phyloP scores from a whole-genome alignment of 1,284 basidiomycete species.

The Xerocomus cyaneibrunnescens region DNA sequence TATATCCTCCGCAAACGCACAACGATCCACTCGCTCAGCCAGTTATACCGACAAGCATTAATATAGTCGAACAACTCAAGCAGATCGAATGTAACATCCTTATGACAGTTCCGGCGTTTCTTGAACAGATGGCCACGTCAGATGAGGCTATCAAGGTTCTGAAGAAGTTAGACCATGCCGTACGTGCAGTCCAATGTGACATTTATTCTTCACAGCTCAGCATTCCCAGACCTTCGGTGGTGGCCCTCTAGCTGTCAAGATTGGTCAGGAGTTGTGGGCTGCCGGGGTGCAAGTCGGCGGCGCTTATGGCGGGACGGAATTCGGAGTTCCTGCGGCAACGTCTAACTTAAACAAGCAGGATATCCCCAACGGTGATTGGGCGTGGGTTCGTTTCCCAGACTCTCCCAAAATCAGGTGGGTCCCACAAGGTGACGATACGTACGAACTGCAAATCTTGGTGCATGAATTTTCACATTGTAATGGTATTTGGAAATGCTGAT shows the following conservation, averaged over 20 bases:
- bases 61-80: constrained; percentile 7
- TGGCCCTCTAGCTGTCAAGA: constrained; percentile 24
- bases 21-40: constrained; percentile 10
- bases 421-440: constrained; percentile 32
- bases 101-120: constrained; percentile 22
- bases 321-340: constrained; percentile 13
- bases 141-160: constrained; percentile 9
- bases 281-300: constrained; percentile 21
- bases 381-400: constrained; percentile 29
- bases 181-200: constrained; percentile 5
- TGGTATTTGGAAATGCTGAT: background rate
- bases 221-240: constrained; percentile 22
- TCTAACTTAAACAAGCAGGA: constrained; percentile 3
- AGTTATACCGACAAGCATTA: constrained; percentile 15
- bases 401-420: constrained; percentile 26
- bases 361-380: constrained; percentile 31
- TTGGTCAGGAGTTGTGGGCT: constrained; percentile 21
- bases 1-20: constrained; percentile 16
- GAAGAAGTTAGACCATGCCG: constrained; percentile 16
- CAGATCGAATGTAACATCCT: constrained; percentile 9
- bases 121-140: constrained; percentile 21
- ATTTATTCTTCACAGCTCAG: background rate
- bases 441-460: constrained; percentile 38
- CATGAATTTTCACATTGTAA: background rate
- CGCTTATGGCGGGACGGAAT: constrained; percentile 32